A percentile compares a stretch with the other conserved stretches of the same genome.
Conservation (phyloP, 2,329 filamentous ascomycete genomes). For the Esteya vermicola region DNA sequence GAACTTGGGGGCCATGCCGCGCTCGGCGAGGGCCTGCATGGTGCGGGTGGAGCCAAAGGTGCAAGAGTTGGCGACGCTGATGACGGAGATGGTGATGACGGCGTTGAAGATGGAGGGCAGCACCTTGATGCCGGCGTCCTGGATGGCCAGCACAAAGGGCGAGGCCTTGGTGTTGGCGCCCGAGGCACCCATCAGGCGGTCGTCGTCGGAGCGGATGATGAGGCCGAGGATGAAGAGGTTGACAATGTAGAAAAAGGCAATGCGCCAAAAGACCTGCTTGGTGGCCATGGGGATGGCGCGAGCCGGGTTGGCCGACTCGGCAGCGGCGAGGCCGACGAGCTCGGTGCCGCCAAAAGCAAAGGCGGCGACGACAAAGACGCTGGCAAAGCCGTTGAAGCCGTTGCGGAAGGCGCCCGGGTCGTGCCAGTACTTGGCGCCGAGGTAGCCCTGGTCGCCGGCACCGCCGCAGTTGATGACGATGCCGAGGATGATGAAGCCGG, state of each 20-base stretch:
- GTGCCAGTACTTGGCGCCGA: conserved; percentile 47
- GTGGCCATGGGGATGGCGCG: conserved; percentile 33
- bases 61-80: conserved; percentile 36
- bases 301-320: conserved; percentile 33
- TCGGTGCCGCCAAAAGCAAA: conserved; percentile 39
- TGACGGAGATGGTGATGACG: conserved; percentile 35
- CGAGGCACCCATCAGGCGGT: conserved; percentile 21
- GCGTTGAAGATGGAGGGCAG: conserved; percentile 39
- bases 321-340: conserved; percentile 35
- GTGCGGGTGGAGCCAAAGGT: conserved; percentile 36
- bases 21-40: conserved; percentile 32
- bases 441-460: conserved; percentile 40
- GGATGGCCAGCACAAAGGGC: conserved; percentile 36
- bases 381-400: conserved; percentile 34
- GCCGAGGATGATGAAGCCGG: conserved; percentile 51
- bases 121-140: conserved; percentile 32
- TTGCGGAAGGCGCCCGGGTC: conserved; percentile 38
- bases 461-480: conserved; percentile 45
- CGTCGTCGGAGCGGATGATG: conserved; percentile 29
- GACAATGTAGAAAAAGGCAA: conserved; percentile 36
- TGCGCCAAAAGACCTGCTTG: conserved; percentile 41
- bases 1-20: conserved; percentile 38
- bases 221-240: conserved; percentile 36
- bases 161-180: conserved; percentile 29
- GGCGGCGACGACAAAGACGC: conserved; percentile 36